phyloP scores from a whole-genome alignment of 345 rosid genomes.

The Populus euphratica region DNA sequence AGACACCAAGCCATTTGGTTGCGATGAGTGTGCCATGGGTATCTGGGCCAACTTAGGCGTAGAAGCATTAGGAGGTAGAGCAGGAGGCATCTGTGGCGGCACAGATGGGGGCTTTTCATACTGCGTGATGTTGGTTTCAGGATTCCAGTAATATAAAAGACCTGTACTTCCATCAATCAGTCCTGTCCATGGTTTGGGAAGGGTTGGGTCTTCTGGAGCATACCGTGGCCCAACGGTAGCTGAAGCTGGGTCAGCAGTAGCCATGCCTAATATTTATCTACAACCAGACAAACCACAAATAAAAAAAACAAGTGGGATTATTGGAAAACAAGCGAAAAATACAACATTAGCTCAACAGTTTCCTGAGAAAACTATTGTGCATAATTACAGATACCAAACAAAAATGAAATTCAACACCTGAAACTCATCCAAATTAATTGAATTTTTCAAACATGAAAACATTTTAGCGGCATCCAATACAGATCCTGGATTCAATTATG shows the following conservation, averaged over 20 bases:
- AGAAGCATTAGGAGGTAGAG: constrained; percentile 46
- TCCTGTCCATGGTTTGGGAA: constrained; percentile 97
- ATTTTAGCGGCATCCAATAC: too few species aligned
- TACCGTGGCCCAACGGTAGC: constrained; percentile 69
- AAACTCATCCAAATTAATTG: too few species aligned
- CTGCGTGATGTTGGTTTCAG: constrained; percentile 85
- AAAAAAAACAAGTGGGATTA: too few species aligned
- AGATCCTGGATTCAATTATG: too few species aligned
- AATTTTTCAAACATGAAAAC: too few species aligned
- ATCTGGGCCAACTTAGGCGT: constrained; percentile 63
- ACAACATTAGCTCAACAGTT: too few species aligned
- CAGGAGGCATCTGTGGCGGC: constrained; percentile 57
- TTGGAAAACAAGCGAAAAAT: too few species aligned
- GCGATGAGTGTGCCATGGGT: constrained; percentile 43
- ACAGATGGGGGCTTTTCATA: constrained; percentile 75
- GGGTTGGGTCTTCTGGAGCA: constrained; percentile 91
- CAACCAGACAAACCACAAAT: constrained; percentile 2
- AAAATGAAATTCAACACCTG: too few species aligned
- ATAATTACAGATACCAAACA: too few species aligned
- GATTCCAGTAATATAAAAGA: constrained; percentile 85
- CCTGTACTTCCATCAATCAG: constrained; percentile 87
- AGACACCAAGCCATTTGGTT: constrained; percentile 38
- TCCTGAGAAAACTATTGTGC: too few species aligned
- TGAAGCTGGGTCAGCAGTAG: constrained; percentile 51
- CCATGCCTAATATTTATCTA: constrained; percentile 46